Evolutionary conservation across 2,329 filamentous ascomycete genomes (phyloP), one percentile per base, ranked within the genome.

Genomic region (Westerdykella ornata): DNA sequence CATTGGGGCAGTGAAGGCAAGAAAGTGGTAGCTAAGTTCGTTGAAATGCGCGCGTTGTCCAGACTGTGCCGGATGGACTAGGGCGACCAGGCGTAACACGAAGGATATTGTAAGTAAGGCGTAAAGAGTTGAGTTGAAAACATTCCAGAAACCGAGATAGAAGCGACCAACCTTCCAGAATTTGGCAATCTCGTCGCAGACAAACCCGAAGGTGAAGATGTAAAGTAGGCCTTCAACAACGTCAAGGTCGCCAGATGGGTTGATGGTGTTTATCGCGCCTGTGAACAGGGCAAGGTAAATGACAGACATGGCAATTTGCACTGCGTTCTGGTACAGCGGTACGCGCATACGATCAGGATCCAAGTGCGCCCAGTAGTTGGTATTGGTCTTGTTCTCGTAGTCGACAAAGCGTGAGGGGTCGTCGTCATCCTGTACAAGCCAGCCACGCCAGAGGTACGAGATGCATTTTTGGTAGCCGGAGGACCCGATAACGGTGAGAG

Each of bases 391-490:
- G 45, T 87, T 75, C 53, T 82, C 80, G 72, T 94, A 98, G 59
- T 89, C 83, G 40, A 96, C 77, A 61, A 98, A 98, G 39, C 81
- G 81, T n/a, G 82, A 81, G 0, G 90, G 85, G 54, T 97, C 89
- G 37, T 89, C 76, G 54, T 96, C 88, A 52, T 96, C 88, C 63
- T 98, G 92, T n/a, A 95, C 82, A 7, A 97, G 73, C 92, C 92
- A 98, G 16, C 92, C 92, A 47, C 81, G 80, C 92, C 92, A 98
- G 7, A 98, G 80, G 60, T 94, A 88, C 47, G 76, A 80, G 57
- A 97, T 88, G 61, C 90, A 97, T 69, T 94, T 95, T 56, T 97
- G 92, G 65, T 97, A 98, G 18, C 92, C 90, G 0, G 87, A 88
- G 1, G 85, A 90, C 2, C 88, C 88, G 47, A 97, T 97, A 36